These are phyloP conservation scores for Platanthera zijinensis DNA, from an alignment of 106 monocot species.

Conservation along the genomic window DNA sequence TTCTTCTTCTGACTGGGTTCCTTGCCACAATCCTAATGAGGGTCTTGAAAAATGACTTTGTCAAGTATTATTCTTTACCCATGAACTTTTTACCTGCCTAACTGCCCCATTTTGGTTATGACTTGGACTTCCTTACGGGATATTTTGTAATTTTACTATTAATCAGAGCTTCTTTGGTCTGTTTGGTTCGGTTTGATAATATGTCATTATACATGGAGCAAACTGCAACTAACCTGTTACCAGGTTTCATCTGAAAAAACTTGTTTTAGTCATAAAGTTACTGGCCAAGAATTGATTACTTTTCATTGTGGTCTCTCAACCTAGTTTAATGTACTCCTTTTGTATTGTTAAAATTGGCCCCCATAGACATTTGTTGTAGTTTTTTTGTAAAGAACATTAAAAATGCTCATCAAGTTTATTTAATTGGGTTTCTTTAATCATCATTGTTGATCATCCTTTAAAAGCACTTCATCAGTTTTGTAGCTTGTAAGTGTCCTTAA, in stretches of 20 bases:
- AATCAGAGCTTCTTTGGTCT: background rate
- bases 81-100: background rate
- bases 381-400: background rate
- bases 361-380: background rate
- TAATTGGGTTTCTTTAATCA: background rate
- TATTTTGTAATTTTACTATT: background rate
- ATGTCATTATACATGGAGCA: background rate
- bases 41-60: slow-evolving; percentile 57
- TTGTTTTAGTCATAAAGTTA: background rate
- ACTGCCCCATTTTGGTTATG: background rate
- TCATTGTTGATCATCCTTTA: background rate
- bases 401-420: background rate
- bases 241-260: background rate
- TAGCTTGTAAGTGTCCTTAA: no score
- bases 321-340: background rate
- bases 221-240: background rate
- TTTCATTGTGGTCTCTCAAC: background rate
- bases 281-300: background rate
- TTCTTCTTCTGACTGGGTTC: slow-evolving; percentile 52
- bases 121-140: background rate
- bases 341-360: background rate
- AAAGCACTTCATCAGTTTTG: no score
- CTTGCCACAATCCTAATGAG: slow-evolving; percentile 59
- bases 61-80: slow-evolving; percentile 24
- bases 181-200: background rate